Evolutionary conservation across 768 basidiomycete genomes (phyloP).

Genomic region (Rhizopogon vinicolor): DNA sequence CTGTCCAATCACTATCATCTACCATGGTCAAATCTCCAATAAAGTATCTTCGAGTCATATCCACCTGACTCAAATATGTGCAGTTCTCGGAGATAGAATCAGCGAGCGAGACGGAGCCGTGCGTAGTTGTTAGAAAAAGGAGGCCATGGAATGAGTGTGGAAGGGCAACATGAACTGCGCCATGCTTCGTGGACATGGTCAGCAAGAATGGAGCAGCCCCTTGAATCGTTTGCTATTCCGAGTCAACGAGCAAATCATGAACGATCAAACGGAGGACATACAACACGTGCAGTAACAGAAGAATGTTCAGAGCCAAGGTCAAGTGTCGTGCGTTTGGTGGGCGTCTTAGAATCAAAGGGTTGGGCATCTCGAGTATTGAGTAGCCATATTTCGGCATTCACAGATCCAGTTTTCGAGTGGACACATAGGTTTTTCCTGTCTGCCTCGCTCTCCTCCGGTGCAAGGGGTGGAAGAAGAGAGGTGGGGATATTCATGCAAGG

Average conservation of each 20-base stretch:
- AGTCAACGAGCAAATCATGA: not conserved
- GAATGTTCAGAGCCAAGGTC: constrained; percentile 14
- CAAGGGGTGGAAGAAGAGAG: constrained; percentile 34
- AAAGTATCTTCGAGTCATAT: constrained; percentile 15
- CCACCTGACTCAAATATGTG: constrained; percentile 19
- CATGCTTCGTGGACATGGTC: constrained; percentile 6
- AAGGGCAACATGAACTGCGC: constrained; percentile 9
- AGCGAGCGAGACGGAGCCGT: constrained; percentile 12
- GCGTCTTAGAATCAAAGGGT: not conserved
- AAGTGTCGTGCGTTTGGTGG: constrained; percentile 15
- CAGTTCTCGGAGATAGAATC: constrained; percentile 10
- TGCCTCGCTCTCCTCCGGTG: constrained; percentile 28
- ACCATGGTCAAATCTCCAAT: constrained; percentile 18
- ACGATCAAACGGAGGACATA: constrained; percentile 4
- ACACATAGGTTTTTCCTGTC: constrained; percentile 36
- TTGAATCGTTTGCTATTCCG: constrained; percentile 12
- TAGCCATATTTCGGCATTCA: constrained; percentile 38
- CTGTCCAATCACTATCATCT: constrained; percentile 15
- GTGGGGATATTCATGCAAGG: constrained; percentile 36
- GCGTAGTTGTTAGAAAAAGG: constrained; percentile 11
- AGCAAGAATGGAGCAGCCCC: constrained; percentile 13
- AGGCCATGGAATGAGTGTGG: constrained; percentile 20
- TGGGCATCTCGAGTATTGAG: constrained; percentile 13
- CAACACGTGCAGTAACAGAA: constrained; percentile 12
- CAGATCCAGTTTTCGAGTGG: constrained; percentile 26